These are phyloP conservation scores for Clonostachys rosea DNA, from an alignment of 2,329 filamentous ascomycete species.

Conservation along the genomic window DNA sequence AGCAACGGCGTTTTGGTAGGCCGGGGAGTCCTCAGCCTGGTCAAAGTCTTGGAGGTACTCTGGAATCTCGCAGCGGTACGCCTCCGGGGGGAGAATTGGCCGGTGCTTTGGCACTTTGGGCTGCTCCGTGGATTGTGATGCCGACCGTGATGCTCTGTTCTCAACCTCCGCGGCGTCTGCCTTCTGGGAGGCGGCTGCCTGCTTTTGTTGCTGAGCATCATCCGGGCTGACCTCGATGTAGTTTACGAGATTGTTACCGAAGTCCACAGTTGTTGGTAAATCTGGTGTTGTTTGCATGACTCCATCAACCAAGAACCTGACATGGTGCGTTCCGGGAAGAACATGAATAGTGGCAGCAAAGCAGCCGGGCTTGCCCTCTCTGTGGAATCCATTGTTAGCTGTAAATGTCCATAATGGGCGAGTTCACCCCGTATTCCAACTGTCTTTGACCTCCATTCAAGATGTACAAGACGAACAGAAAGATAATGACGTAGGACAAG, in stretches of 20 bases:
- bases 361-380: conserved; percentile 53
- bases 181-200: conserved; percentile 16
- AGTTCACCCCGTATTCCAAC: too few species aligned
- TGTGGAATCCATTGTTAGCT: conserved; percentile 13
- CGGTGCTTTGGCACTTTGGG: conserved; percentile 39
- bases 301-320: conserved; percentile 93
- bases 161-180: conserved; percentile 20
- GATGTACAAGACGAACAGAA: background rate
- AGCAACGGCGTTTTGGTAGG: conserved; percentile 68
- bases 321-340: conserved; percentile 89
- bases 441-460: conserved; percentile 2
- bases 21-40: conserved; percentile 70
- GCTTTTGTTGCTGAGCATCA: conserved; percentile 36
- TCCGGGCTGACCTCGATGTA: conserved; percentile 91
- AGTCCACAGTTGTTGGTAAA: conserved; percentile 92
- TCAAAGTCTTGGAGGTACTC: conserved; percentile 85
- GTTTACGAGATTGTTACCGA: conserved; percentile 96
- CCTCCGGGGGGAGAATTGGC: conserved; percentile 46
- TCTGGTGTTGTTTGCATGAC: conserved; percentile 86
- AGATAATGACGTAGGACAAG: background rate
- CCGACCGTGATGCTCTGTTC: conserved; percentile 1
- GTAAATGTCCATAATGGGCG: background rate
- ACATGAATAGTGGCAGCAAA: conserved; percentile 78
- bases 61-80: conserved; percentile 73
- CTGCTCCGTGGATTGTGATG: background rate